These are phyloP conservation scores for Cytospora piceicola DNA, from an alignment of 2,329 filamentous ascomycete genomes.

Conservation along the genomic window DNA sequence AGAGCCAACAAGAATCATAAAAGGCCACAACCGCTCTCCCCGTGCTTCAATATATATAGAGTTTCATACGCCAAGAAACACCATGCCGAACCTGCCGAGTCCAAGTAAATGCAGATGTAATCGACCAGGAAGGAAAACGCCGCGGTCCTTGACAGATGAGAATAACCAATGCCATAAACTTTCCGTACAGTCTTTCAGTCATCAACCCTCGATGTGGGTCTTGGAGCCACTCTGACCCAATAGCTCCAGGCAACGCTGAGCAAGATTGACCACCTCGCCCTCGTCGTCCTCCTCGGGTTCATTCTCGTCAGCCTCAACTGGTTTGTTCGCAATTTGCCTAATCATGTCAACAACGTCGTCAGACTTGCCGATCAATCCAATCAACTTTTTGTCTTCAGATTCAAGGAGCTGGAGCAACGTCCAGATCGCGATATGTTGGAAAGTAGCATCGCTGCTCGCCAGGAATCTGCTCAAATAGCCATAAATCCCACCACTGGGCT, in stretches of 20 bases:
- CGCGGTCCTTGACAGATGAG: constrained; percentile 23
- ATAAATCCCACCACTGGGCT: constrained; percentile 92
- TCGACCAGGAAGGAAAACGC: constrained; percentile 37
- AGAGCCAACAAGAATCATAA: constrained; percentile 33
- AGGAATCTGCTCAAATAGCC: constrained; percentile 94
- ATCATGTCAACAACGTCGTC: constrained; percentile 93
- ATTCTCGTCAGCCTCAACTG: constrained; percentile 85
- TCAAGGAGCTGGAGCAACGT: constrained; percentile 93
- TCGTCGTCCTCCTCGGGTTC: constrained; percentile 89
- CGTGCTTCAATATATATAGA: constrained; percentile 35
- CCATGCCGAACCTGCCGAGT: constrained; percentile 45
- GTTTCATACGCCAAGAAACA: constrained; percentile 48
- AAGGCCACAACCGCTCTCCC: constrained; percentile 30
- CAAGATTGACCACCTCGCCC: constrained; percentile 88
- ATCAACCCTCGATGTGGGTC: constrained; percentile 62
- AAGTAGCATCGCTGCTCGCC: constrained; percentile 91
- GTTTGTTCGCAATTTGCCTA: constrained; percentile 85
- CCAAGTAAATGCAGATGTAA: constrained; percentile 41
- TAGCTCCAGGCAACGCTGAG: constrained; percentile 86
- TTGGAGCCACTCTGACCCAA: constrained; percentile 77
- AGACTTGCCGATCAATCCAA: constrained; percentile 84
- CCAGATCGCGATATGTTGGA: constrained; percentile 99
- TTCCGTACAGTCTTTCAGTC: constrained; percentile 18
- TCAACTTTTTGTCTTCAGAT: constrained; percentile 88
- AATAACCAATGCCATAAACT: constrained; percentile 26